Evolutionary conservation across 176 grass and related monocot genomes (phyloP), one percentile per base, ranked within the genome.

Genomic region (Guadua angustifolia): DNA sequence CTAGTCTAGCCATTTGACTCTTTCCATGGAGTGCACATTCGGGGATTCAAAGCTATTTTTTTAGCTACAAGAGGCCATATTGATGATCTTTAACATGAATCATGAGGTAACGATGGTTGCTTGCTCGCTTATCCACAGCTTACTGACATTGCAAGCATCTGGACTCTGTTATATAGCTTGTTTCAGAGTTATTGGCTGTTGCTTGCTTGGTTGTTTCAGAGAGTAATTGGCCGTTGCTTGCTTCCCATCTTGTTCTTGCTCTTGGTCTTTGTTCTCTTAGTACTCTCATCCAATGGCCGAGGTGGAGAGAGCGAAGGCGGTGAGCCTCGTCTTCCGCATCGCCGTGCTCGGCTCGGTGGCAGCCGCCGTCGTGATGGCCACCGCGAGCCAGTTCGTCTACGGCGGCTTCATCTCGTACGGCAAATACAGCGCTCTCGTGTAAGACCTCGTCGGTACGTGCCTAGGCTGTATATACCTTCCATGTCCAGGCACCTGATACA

Each of bases 311-410:
- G 69, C 50, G 0, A 88, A 72, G 47, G 85, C 82, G 26, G 53
- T 26, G 52, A 65, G 79, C 68, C 55, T 92, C 18, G 7, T 57
- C 19, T 78, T 46, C 52, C 83, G 90, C 18, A 83, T 92, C 58
- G 18, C 42, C 2, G 59, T 66, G 24, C 17, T 85, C 0, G 73
- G 14, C 35, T 65, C 79, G 19, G 83, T 83, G 51, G 86, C 79
- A 4, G 79, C 86, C 22, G 68, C 83, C 59, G 69, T 83, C 12
- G 86, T 92, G 79, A 92, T 86, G 83, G 83, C 9, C 40, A 86
- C 77, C 12, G 77, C 85, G 36, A 84, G 42, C 75, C 38, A 39
- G 43, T 68, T 59, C 76, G 0, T 35, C 69, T 15, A 3, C 70
- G 16, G 7, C 50, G 1, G 6, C 77, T 5, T n/a, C 43, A 79